Base-by-base conservation (phyloP, 2,329 filamentous ascomycete genomes). In the Aquanectria penicillioides region DNA sequence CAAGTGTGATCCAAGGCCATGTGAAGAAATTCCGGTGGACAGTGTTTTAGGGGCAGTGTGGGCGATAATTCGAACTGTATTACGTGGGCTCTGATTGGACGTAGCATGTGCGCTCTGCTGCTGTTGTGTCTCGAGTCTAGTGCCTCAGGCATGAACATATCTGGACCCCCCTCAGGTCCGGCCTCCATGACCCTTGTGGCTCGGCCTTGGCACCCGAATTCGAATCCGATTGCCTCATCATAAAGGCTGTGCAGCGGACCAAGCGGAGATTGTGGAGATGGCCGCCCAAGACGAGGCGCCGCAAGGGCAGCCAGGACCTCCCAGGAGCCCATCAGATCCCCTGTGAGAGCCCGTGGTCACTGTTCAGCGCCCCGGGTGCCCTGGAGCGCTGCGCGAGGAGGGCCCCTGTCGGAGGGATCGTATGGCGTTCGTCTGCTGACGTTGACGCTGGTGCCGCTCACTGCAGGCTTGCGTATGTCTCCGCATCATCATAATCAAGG, bases 21-120 rank as follows among this genome's bases (percentile, higher is more conserved):
- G 40, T 53, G 57, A 60, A 69, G 67, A 69, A 69, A 67, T 69
- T 62, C 67, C 46, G 31, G n/a, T 9, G 10, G 2, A 66, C 66
- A 65, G 66, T 69, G 66, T 18, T 4, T 4, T 0, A 0, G 0
- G 0, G 1, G 7, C 44, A 11, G 59, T 62, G 46, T 18, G 4
- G 1, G 3, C 4, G 0, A 1, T 34, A 41, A 43, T 33, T 18
- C 0, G 5, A 1, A 68, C 62, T 66, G 66, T 0, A n/a, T 49
- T 0, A 1, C 26, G 50, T 40, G 5, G 13, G 37, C 48, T 36
- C 50, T 64, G 60, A 69, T 69, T 69, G 66, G 66, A 6, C 31
- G n/a, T 23, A 38, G 23, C 31, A 36, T 6, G 10, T 9, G 6
- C 5, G 18, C 11, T 11, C 5, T 33, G 29, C 11, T 36, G 31